phyloP scores from a whole-genome alignment of 768 basidiomycete genomes.

The Terana coerulea region DNA sequence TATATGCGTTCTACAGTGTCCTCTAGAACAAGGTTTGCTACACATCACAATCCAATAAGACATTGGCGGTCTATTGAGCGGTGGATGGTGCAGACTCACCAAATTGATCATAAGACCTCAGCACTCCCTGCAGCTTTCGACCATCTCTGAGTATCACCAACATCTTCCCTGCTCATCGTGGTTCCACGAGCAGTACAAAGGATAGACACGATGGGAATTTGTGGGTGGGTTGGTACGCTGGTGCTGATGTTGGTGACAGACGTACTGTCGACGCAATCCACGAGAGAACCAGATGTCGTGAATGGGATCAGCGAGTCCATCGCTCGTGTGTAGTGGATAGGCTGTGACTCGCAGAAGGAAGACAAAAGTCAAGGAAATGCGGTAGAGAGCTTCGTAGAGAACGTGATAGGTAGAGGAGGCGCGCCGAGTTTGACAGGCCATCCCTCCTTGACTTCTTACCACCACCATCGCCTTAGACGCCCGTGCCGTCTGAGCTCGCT shows the following conservation, averaged over 20 bases:
- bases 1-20: constrained; percentile 95
- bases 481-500: too few species aligned
- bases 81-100: constrained; percentile 60
- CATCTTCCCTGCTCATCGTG: constrained; percentile 99
- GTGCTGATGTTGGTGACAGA: constrained; percentile 48
- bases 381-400: too few species aligned
- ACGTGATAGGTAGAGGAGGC: too few species aligned
- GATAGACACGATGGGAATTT: constrained; percentile 24
- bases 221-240: constrained; percentile 11
- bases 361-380: too few species aligned
- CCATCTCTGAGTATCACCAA: constrained; percentile 95
- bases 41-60: too few species aligned
- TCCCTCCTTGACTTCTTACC: too few species aligned
- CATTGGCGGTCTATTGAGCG: too few species aligned
- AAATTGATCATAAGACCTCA: constrained; percentile 98
- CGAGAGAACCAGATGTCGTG: constrained; percentile 96
- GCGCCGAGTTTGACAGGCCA: too few species aligned
- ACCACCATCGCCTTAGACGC: too few species aligned
- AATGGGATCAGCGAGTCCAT: constrained; percentile 99
- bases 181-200: too few species aligned
- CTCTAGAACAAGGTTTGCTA: constrained; percentile 97
- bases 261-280: constrained; percentile 99
- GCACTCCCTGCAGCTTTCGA: constrained; percentile 91
- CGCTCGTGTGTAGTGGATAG: not conserved
- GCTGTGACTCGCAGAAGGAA: too few species aligned